Base-by-base conservation (phyloP, 2,329 filamentous ascomycete species). In the Hansfordia pulvinata region DNA sequence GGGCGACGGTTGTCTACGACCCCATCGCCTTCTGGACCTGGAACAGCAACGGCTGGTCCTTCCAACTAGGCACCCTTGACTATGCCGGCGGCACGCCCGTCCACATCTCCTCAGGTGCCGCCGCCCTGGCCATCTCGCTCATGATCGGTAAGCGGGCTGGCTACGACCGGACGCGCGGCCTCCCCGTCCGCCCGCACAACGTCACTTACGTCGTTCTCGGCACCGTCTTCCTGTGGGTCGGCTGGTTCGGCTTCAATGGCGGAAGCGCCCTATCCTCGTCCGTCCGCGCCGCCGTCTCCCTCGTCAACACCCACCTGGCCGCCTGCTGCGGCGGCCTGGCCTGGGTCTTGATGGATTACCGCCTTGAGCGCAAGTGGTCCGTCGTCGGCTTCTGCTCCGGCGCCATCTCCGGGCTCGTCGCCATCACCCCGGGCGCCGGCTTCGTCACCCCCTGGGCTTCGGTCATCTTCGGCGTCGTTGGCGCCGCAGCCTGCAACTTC, bases 181-280 rank as follows among this genome's bases (percentile, higher is more conserved):
- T 74, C 4, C 69, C 72, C 4, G 77, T 77, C 56, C 65, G 69
- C 17, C 76, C 77, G 7, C 78, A 84, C 52, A 83, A 80, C 44
- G 74, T 80, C 23, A 80, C 76, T 31, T 63, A 80, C 39, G 73
- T 83, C 36, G 72, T 82, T 25, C 61, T 84, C 24, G 78, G 79
- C 13, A 82, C 79, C 4, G 67, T 76, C 15, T 68, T 78, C 52
- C 65, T 93, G 26, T 94, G 86, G 86, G 81, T 93, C 23, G 85
- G 86, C 31, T 94, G 85, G 86, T 90, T 93, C 49, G 86, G 86
- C 25, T 94, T 94, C 70, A 94, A 93, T 53, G 85, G 82, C 28
- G 86, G 86, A 35, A 69, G 78, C 4, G 86, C 84, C 3, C 64
- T 92, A 22, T 67, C 70, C 32, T 80, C 83, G 36, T 93, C 90